Evolutionary conservation across 1,284 basidiomycete genomes (phyloP).

Genomic region (Trichosporon coremiiforme): DNA sequence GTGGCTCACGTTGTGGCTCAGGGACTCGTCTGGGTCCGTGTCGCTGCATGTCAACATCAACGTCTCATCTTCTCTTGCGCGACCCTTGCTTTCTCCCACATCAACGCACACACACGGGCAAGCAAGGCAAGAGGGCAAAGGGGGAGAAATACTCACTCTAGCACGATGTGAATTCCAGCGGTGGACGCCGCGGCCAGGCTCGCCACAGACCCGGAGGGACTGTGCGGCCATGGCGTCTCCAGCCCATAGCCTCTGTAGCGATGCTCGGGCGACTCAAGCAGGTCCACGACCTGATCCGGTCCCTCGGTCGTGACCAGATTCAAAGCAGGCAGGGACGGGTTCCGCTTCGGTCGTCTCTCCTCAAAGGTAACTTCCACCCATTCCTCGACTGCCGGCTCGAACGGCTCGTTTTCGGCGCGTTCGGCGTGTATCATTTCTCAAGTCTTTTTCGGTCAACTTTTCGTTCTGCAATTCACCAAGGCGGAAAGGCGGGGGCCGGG

Average conservation of each 20-base stretch:
- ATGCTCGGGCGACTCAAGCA: neutral
- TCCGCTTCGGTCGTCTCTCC: neutral
- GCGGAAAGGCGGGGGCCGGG: too few relatives aligned
- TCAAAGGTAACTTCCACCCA: neutral
- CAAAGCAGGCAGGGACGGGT: neutral
- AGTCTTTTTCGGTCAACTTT: neutral
- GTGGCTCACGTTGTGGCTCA: neutral
- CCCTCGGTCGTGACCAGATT: neutral
- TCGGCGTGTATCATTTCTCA: too few relatives aligned
- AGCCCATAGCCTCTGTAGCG: neutral
- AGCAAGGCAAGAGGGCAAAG: too few relatives aligned
- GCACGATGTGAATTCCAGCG: neutral
- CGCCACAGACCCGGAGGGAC: neutral
- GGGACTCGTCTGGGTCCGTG: neutral
- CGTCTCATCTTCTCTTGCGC: too few relatives aligned
- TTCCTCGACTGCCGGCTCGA: neutral
- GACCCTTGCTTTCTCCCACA: too few relatives aligned
- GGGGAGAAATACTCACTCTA: neutral
- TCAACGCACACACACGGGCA: too few relatives aligned
- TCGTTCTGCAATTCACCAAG: neutral
- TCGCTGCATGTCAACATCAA: neutral
- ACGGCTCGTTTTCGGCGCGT: neutral
- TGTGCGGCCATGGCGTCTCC: conserved; percentile 13
- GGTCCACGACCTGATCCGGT: neutral
- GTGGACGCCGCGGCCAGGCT: neutral